Percentiles rank a stretch among this genome's conserved stretches.
Evolutionary conservation across 495 filamentous ascomycete genomes (phyloP).

Genomic region (Corynascus novoguineensis): DNA sequence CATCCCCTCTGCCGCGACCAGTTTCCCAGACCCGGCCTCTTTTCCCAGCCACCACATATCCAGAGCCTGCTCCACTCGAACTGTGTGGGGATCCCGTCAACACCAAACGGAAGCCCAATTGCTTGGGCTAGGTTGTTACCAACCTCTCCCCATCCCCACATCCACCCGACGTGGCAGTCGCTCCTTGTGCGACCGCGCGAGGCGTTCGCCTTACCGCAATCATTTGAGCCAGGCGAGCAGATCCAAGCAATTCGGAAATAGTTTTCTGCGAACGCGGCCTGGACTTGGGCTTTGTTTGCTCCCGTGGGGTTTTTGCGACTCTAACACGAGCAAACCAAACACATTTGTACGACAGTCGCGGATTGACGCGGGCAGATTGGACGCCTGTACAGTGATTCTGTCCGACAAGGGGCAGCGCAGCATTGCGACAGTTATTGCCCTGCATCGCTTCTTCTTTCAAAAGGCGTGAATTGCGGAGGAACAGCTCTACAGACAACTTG

Average conservation of each 20-base stretch:
- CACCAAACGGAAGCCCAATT: not conserved
- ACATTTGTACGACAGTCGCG: not conserved
- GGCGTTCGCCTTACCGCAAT: conserved; percentile 6
- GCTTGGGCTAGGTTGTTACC: not conserved
- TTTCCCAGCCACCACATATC: not conserved
- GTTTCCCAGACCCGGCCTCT: not conserved
- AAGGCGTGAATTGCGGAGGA: not conserved
- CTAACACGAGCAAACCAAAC: not conserved
- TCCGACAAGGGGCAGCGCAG: not conserved
- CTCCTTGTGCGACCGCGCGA: conserved; percentile 2
- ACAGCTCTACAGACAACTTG: not conserved
- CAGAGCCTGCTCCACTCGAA: not conserved
- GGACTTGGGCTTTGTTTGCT: not conserved
- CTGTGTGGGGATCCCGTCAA: conserved; percentile 2
- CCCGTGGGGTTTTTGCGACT: not conserved
- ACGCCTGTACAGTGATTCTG: not conserved
- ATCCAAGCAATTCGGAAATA: not conserved
- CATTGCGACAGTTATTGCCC: not conserved
- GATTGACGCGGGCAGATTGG: not conserved
- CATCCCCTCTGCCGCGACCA: not conserved
- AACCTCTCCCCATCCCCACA: conserved; percentile 9
- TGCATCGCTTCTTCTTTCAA: not conserved
- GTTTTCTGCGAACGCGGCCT: not conserved
- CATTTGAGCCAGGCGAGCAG: not conserved
- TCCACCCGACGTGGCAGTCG: conserved; percentile 17